Evolutionary conservation across 2,329 filamentous ascomycete species (phyloP), one percentile per base, ranked within the genome.

Genomic region (Aspergillus unguis): DNA sequence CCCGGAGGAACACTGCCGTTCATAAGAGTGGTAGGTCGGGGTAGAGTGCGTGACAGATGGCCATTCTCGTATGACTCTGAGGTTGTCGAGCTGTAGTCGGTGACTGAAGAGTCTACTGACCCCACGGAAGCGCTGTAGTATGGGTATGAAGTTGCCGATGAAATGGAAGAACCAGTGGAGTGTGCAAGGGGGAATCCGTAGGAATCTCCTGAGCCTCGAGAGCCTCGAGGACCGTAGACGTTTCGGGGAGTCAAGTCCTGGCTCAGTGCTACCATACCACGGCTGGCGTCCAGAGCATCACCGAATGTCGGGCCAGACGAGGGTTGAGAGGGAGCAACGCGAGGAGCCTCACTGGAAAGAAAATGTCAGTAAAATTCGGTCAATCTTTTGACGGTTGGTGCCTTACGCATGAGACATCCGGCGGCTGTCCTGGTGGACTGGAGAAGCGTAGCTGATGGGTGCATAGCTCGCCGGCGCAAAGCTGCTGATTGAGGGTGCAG

Each of bases 151-250:
- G 88, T 86, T 44, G 84, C 85, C 1, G 85, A 86, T 0, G 92
- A 97, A 57, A 96, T 91, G 42, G 92, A 96, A 0, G 92, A 97
- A 53, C 96, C 90, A 43, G 92, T 96, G 0, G 92, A 97, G 70
- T 87, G 91, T 25, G 86, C 85, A 10, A 90, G 84, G 5, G 92
- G 92, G 71, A 96, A 97, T 10, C 90, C 90, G 67, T 96, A 96
- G 1, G 91, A 91, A 66, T 96, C 92, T 51, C 84, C 80, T 1
- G 91, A 91, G 50, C 84, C 85, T 58, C 90, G 81, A 53, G 82
- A 81, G 52, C 76, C 76, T 45, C 85, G 78, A 59, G 83, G 81
- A 56, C 87, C 90, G 67, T 96, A 96, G 64, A 96, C 90, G 68
- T 92, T 94, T 57, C 92, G 81, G 9, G 92, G 90, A 1, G 91